Percentiles rank a stretch among this genome's conserved stretches.
Evolutionary conservation across 106 monocot species (phyloP).

Genomic region (Amphibolis antarctica): DNA sequence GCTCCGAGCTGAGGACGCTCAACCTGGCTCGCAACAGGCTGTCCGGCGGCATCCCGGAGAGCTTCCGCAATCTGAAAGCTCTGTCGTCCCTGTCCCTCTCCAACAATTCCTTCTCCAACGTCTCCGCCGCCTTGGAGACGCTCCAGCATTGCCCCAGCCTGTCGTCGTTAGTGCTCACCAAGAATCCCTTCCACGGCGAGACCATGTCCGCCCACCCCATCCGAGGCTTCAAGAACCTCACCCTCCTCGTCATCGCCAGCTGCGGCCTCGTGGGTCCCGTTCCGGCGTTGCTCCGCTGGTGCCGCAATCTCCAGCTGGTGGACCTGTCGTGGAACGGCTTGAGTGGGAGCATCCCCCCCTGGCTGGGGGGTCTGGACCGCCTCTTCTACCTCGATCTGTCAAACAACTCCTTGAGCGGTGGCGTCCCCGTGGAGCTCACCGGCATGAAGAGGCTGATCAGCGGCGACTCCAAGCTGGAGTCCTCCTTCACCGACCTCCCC

Average conservation of each 20-base stretch:
- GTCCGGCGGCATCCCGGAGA: constrained; percentile 34
- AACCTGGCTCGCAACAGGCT: constrained; percentile 46
- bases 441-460: background rate
- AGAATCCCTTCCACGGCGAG: constrained; percentile 31
- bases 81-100: constrained; percentile 37
- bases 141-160: constrained; percentile 46
- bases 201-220: constrained; percentile 24
- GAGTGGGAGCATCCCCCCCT: constrained; percentile 5
- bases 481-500: background rate
- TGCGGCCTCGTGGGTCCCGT: constrained; percentile 20
- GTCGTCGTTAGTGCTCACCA: constrained; percentile 35
- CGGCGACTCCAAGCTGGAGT: background rate
- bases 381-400: constrained; percentile 17
- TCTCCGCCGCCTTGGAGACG: constrained; percentile 26
- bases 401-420: constrained; percentile 4
- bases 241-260: constrained; percentile 40
- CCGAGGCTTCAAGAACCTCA: constrained; percentile 27
- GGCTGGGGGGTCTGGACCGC: constrained; percentile 2
- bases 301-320: constrained; percentile 7
- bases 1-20: constrained; percentile 25
- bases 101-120: constrained; percentile 37
- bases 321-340: constrained; percentile 11
- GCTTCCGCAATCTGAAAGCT: constrained; percentile 29
- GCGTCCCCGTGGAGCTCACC: constrained; percentile 4
- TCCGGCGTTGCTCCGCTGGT: constrained; percentile 5